Percentiles rank a stretch among this genome's conserved stretches.
Conservation (phyloP, 2,329 filamentous ascomycete genomes). For the Nemania sp. region DNA sequence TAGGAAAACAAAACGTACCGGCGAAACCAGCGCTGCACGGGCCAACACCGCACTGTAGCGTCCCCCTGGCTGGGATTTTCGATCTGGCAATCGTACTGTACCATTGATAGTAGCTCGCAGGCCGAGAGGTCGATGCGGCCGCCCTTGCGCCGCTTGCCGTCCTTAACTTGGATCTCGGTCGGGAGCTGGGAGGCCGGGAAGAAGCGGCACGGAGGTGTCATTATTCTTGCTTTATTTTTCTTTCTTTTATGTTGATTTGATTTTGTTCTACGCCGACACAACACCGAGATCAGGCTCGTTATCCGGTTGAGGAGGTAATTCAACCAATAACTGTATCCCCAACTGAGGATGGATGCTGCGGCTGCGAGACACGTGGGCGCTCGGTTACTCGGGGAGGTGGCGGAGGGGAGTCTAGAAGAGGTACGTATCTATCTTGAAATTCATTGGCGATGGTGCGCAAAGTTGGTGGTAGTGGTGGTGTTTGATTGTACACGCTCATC, state of each 20-base stretch:
- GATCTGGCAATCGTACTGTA: conserved; percentile 72
- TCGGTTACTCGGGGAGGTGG: conserved; percentile 65
- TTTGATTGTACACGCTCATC: background rate
- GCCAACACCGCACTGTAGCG: conserved; percentile 66
- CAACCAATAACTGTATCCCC: background rate
- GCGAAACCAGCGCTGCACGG: conserved; percentile 70
- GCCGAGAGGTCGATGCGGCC: conserved; percentile 62
- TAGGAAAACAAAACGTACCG: conserved; percentile 57
- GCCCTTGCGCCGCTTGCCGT: conserved; percentile 66
- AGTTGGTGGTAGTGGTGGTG: background rate
- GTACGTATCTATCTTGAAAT: conserved; percentile 54
- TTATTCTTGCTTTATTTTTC: no score
- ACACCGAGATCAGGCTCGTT: background rate
- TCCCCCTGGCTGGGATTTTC: conserved; percentile 59
- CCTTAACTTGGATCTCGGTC: conserved; percentile 61
- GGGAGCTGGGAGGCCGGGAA: conserved; percentile 67
- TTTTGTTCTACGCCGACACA: conserved; percentile 5
- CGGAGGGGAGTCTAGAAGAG: conserved; percentile 70
- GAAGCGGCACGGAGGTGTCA: conserved; percentile 69
- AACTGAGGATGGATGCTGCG: conserved; percentile 47
- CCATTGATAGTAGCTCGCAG: conserved; percentile 68
- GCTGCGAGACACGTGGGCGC: conserved; percentile 61
- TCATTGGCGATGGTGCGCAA: background rate
- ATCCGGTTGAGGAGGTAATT: background rate
- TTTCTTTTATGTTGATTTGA: no score